Conservation (phyloP, 2,329 filamentous ascomycete species). For the Zalaria obscura region DNA sequence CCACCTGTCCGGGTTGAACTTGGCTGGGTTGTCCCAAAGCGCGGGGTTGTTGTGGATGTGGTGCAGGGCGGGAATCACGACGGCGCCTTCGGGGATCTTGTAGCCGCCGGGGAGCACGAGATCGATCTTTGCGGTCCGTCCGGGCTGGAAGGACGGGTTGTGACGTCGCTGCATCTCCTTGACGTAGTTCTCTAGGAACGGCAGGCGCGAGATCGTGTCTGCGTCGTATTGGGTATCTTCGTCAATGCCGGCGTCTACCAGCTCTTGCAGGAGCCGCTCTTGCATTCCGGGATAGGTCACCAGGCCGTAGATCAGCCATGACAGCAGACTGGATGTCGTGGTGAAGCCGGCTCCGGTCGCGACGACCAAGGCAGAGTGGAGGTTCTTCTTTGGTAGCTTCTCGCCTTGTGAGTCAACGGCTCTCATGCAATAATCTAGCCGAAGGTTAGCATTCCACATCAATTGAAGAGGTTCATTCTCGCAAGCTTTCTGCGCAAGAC, state of each 20-base stretch:
- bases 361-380: slow-evolving; percentile 33
- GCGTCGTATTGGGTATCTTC: slow-evolving; percentile 20
- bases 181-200: slow-evolving; percentile 43
- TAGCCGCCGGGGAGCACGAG: slow-evolving; percentile 46
- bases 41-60: slow-evolving; percentile 36
- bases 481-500: no score
- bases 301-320: slow-evolving; percentile 43
- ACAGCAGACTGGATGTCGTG: slow-evolving; percentile 43
- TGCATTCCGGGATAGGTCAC: slow-evolving; percentile 41
- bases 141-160: slow-evolving; percentile 48
- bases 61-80: slow-evolving; percentile 38
- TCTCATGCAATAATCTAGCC: slow-evolving; percentile 36
- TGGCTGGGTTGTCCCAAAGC: slow-evolving; percentile 43
- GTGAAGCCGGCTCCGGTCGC: slow-evolving; percentile 46
- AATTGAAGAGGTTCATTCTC: no score
- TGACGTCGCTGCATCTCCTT: slow-evolving; percentile 47
- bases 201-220: slow-evolving; percentile 26
- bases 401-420: slow-evolving; percentile 41
- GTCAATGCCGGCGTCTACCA: slow-evolving; percentile 27
- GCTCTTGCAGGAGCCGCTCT: slow-evolving; percentile 42
- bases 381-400: slow-evolving; percentile 32
- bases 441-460: no score
- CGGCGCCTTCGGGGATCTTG: slow-evolving; percentile 34
- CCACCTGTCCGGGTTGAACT: slow-evolving; percentile 48
- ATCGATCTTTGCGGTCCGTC: slow-evolving; percentile 41